phyloP scores from a whole-genome alignment of 2,329 filamentous ascomycete species.

The Biscogniauxia sp. region DNA sequence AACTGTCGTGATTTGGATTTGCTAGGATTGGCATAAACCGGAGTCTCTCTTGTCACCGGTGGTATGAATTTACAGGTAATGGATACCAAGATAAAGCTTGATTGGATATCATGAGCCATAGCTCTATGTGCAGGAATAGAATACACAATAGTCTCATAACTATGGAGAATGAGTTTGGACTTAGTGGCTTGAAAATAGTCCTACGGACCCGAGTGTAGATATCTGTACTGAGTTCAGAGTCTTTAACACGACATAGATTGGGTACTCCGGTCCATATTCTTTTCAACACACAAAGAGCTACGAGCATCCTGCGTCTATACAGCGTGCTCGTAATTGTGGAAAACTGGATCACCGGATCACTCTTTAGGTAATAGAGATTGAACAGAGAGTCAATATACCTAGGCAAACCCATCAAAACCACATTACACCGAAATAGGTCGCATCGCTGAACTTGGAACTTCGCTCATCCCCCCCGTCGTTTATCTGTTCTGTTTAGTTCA shows the following conservation, averaged over 20 bases:
- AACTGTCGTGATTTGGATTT: background rate
- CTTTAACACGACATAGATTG: background rate
- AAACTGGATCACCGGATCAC: background rate
- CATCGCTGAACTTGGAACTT: background rate
- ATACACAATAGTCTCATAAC: background rate
- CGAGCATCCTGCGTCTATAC: background rate
- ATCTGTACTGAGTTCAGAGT: background rate
- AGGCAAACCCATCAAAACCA: background rate
- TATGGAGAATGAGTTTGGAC: background rate
- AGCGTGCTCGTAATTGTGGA: background rate
- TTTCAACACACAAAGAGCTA: background rate
- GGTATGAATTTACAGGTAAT: background rate
- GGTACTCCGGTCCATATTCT: background rate
- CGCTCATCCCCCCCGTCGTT: background rate
- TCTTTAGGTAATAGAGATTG: background rate
- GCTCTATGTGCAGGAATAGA: background rate
- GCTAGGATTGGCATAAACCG: background rate
- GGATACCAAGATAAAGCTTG: background rate
- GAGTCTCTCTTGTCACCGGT: background rate
- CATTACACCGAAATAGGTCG: background rate
- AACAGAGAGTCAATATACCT: background rate
- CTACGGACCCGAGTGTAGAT: background rate
- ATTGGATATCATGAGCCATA: background rate
- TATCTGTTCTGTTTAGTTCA: background rate
- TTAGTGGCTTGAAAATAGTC: background rate